Conservation (phyloP, 345 rosid genomes). For the Trapa bicornis region DNA sequence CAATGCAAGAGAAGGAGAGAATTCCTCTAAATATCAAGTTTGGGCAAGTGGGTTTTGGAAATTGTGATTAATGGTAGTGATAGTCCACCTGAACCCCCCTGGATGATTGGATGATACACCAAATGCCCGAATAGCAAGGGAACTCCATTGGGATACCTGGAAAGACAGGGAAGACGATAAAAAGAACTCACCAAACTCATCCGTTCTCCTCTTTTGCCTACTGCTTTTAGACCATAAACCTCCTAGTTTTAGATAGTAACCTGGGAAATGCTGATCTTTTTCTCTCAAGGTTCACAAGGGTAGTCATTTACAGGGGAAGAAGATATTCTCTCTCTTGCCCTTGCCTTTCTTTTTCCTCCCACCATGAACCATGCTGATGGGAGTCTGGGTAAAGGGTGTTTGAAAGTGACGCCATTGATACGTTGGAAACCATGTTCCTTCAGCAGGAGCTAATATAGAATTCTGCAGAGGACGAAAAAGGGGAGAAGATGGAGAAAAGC, state of each 20-base stretch:
- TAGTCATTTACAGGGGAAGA: background rate
- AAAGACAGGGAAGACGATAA: too few species aligned
- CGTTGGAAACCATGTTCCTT: background rate
- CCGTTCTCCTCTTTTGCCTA: too few species aligned
- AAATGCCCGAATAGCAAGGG: background rate
- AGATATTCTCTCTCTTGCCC: background rate
- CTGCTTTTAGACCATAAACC: too few species aligned
- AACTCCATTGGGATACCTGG: background rate
- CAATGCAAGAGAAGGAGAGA: background rate
- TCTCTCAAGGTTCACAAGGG: too few species aligned
- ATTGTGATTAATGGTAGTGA: background rate
- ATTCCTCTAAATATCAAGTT: background rate
- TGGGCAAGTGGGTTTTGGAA: background rate
- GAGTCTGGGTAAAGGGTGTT: background rate
- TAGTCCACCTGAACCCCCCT: background rate
- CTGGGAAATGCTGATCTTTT: too few species aligned
- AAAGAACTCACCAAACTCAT: too few species aligned
- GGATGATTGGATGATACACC: background rate
- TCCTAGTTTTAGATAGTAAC: too few species aligned
- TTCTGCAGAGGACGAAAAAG: background rate
- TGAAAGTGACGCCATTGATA: slow-evolving; percentile 6
- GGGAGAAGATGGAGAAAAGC: background rate
- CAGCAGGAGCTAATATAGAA: too few species aligned
- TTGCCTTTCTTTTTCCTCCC: background rate
- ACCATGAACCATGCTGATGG: background rate